Evolutionary conservation across 768 basidiomycete genomes (phyloP), one percentile per base, ranked within the genome.

Genomic region (Boletus barrowsii): DNA sequence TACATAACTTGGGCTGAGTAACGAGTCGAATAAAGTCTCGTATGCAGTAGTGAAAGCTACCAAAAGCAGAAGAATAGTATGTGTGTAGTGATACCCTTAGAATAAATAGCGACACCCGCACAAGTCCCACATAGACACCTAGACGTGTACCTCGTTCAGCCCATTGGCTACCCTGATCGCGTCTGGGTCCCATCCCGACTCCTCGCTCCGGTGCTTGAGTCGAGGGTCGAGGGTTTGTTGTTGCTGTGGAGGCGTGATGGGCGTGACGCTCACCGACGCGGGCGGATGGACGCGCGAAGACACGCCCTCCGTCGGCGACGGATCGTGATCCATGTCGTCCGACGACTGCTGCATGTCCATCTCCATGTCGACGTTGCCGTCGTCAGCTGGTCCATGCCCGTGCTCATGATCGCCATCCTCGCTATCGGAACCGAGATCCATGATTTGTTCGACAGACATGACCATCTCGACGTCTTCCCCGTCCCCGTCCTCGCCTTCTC

Each of bases 371-470:
- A 49, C 62, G n/a, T 62, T 55, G 20, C 26, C 50, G 22, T 53
- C 56, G 0, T 39, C 42, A 0, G 10, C 41, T 18, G 17, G 29
- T 9, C 6, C 26, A 26, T 26, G 54, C 9, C 39, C 58, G 24
- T 30, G 53, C 13, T 49, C 57, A 7, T 30, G 50, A 15, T 70
- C 61, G 33, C 45, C 60, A 7, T 69, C 68, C 22, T 73, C 74
- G 29, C 68, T 72, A 9, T 68, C 71, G 4, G 72, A 71, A 2
- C 68, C 77, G 51, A 79, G 68, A 54, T 75, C 77, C 75, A 79
- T 78, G 3, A 72, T 73, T 49, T 76, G 75, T 51, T 76, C 76
- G 20, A 76, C 73, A 5, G 75, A 73, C 71, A 77, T 70, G 51
- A 67, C 45, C 69, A 72, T 67, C 42, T 58, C 63, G 3, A 61